Base-by-base conservation (phyloP, 2,329 filamentous ascomycete genomes). In the Penicillium sumatraense region DNA sequence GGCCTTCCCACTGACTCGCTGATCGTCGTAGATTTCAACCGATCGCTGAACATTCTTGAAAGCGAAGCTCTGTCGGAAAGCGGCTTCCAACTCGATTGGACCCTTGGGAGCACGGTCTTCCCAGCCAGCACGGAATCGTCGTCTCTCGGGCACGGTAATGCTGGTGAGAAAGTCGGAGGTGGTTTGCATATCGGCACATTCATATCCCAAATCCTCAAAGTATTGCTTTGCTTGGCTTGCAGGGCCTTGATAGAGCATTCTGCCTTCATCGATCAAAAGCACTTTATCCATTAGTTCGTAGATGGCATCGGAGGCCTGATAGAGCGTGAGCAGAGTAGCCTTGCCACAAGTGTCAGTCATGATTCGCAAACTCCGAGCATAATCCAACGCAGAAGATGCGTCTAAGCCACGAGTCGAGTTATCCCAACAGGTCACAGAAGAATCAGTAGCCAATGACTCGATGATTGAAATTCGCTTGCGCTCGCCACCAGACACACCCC, bases 321-420 rank as follows among this genome's bases (percentile, higher is more conserved):
- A 90, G 0, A 89, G 75, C 0, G 87, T 89, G 1, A 87, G 85
- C 3, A 88, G 78, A 0, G 85, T 87, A 0, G 86, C 87, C 10
- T 86, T 83, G 50, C 88, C 84, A 60, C 81, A 85, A 29, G 90
- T 84, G 53, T 90, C 86, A 0, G 89, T 91, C 83, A 91, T 88
- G 49, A 85, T 81, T 13, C 85, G 80, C 7, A 88, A 74, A 18
- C 83, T 85, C 41, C 85, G 85, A 1, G 86, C 86, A 63, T 89
- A 91, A 63, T 91, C 88, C 3, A 91, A 78, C 1, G 89, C 89
- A 0, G 88, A 90, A 0, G 85, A 88, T 0, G 88, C 86, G 63
- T 92, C 89, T 0, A 91, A 78, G 6, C 89, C 89, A 40, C 89
- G 79, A 0, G 89, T 91, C 0, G 84, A 87, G 67, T 91, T 91